These are phyloP conservation scores for Saccharomyces hybrid DNA, from an alignment of 1,139 yeast genomes.

Conservation along the genomic window DNA sequence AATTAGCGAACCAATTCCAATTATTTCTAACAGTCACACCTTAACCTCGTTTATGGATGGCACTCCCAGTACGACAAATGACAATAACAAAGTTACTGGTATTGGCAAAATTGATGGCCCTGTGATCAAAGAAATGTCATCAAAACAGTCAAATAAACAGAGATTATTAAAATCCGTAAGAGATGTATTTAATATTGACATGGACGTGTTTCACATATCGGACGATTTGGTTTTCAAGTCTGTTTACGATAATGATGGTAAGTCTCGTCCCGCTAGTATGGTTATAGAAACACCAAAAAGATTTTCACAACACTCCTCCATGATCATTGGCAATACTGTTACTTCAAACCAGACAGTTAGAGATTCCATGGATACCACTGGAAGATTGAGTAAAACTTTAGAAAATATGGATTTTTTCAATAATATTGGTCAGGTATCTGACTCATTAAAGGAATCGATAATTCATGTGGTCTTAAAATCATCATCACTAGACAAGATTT, in stretches of 20 bases:
- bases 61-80: neutral
- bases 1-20: conserved; percentile 12
- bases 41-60: neutral
- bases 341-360: conserved; percentile 11
- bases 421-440: conserved; percentile 19
- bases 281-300: conserved; percentile 42
- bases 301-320: conserved; percentile 26
- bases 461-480: conserved; percentile 49
- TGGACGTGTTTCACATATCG: conserved; percentile 45
- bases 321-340: conserved; percentile 5
- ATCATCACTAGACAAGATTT: conserved; percentile 51
- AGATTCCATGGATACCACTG: conserved; percentile 24
- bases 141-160: conserved; percentile 38
- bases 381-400: conserved; percentile 25
- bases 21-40: neutral
- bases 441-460: conserved; percentile 29
- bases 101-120: conserved; percentile 33
- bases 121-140: conserved; percentile 25
- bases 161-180: conserved; percentile 46
- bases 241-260: conserved; percentile 33
- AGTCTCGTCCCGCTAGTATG: conserved; percentile 40
- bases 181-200: conserved; percentile 54
- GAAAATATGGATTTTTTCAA: conserved; percentile 34
- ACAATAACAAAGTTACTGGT: conserved; percentile 32
- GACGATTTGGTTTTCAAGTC: conserved; percentile 52